Evolutionary conservation across 345 rosid genomes (phyloP).

Genomic region (Aethionema arabicum): DNA sequence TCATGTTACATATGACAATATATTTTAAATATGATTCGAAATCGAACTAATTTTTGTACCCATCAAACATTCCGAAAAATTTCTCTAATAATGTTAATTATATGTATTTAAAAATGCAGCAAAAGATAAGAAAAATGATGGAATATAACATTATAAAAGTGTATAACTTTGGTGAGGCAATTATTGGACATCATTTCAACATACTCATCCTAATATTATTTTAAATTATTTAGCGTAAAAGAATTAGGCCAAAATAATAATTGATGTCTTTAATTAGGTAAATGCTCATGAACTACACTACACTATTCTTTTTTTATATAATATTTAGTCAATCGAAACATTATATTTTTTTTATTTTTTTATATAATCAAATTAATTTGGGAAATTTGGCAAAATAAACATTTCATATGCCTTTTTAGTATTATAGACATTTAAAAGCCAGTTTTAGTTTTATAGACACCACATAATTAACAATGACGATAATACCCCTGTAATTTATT

Average conservation of each 20-base stretch:
- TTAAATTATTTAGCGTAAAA: constrained; percentile 5
- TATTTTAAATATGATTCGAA: no score
- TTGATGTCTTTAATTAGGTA: constrained; percentile 28
- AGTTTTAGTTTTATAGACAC: no score
- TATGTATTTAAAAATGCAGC: background rate
- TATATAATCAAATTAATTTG: no score
- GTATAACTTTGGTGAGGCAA: constrained; percentile 14
- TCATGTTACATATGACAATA: no score
- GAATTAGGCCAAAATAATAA: constrained; percentile 22
- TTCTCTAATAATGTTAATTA: background rate
- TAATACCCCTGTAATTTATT: no score
- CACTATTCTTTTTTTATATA: constrained; percentile 13
- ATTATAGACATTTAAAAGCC: no score
- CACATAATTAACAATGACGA: no score
- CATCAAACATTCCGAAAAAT: background rate
- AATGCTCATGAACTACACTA: constrained; percentile 25
- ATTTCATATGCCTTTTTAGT: no score
- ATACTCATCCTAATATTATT: constrained; percentile 16
- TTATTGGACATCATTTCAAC: constrained; percentile 29
- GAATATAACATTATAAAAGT: background rate
- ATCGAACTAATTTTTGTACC: no score
- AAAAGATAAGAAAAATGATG: constrained; percentile 1
- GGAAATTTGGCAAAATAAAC: no score
- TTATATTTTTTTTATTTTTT: background rate
- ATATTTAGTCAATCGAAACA: background rate